Base-by-base conservation (phyloP, 2,329 filamentous ascomycete genomes). In the Bimuria novae-zelandiae region DNA sequence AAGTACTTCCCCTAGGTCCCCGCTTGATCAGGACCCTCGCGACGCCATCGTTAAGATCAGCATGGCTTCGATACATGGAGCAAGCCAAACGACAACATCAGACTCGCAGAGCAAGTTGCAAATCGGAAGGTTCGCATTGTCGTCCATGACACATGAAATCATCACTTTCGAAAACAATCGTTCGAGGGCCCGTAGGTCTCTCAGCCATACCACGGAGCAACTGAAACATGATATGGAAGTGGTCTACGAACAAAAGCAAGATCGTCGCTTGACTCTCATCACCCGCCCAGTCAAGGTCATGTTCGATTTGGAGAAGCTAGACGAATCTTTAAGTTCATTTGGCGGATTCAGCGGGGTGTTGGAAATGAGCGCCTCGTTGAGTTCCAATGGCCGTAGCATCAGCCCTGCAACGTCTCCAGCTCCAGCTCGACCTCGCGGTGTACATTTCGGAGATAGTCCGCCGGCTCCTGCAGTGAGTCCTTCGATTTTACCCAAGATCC, bases 341-440 rank as follows among this genome's bases (percentile, higher is more conserved):
- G 94, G 94, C 30, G 94, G 94, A 0, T 78, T 99, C 37, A 96
- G 92, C 71, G 91, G 92, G 60, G 88, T 99, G 47, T 78, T 99
- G 37, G 95, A 94, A 64, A 84, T 97, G 70, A 90, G 92, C 57
- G 89, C 84, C 54, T 96, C 93, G 0, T 89, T 96, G 57, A 85
- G 88, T 10, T 92, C 89, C 0, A 88, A 84, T 54, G 82, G 84
- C n/a, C 84, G 86, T 1, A 64, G 59, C 69, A 76, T 67, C 43
- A 69, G 64, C 37, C 70, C 73, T 11, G 54, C 59, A 7, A 56
- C 71, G 17, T 61, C 68, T 4, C 71, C 69, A 23, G 63, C 70
- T 12, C 65, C 67, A 32, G 43, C 48, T 55, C 39, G 67, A 61
- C 58, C 76, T 17, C 76, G 78, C 11, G 83, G 80, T 33, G 83